These are phyloP conservation scores for Tulasnella sp. DNA, from an alignment of 768 basidiomycete species.

Conservation along the genomic window DNA sequence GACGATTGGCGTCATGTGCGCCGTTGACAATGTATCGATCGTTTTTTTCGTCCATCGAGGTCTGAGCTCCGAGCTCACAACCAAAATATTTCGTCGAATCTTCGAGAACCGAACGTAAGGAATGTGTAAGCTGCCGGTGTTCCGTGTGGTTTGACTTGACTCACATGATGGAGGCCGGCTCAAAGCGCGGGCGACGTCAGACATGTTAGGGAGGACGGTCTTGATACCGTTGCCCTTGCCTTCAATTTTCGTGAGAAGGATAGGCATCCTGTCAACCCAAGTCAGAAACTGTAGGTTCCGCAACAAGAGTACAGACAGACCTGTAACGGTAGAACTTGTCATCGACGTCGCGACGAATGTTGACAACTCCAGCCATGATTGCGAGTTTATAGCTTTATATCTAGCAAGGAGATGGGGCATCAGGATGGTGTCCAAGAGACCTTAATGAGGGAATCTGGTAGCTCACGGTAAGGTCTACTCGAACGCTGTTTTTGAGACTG, in stretches of 20 bases:
- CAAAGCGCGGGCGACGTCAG: conserved; percentile 90
- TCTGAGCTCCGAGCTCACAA: conserved; percentile 95
- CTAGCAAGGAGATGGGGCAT: too few species aligned
- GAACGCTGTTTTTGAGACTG: background rate
- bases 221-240: conserved; percentile 99
- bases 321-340: conserved; percentile 86
- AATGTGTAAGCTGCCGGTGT: background rate
- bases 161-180: conserved; percentile 74
- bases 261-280: conserved; percentile 63
- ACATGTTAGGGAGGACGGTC: conserved; percentile 97
- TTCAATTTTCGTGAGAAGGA: conserved; percentile 91
- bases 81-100: conserved; percentile 99
- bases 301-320: conserved; percentile 20
- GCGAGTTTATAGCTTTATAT: too few species aligned
- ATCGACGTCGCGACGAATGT: conserved; percentile 92
- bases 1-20: conserved; percentile 78
- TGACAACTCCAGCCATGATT: conserved; percentile 71
- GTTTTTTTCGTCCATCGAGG: conserved; percentile 89
- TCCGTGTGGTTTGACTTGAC: conserved; percentile 13
- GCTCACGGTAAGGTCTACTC: background rate
- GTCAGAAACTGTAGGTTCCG: background rate
- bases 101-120: conserved; percentile 16
- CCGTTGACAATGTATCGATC: conserved; percentile 99
- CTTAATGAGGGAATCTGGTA: background rate
- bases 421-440: too few species aligned